phyloP scores from a whole-genome alignment of 2,329 filamentous ascomycete genomes.

The Trichoderma sp. region DNA sequence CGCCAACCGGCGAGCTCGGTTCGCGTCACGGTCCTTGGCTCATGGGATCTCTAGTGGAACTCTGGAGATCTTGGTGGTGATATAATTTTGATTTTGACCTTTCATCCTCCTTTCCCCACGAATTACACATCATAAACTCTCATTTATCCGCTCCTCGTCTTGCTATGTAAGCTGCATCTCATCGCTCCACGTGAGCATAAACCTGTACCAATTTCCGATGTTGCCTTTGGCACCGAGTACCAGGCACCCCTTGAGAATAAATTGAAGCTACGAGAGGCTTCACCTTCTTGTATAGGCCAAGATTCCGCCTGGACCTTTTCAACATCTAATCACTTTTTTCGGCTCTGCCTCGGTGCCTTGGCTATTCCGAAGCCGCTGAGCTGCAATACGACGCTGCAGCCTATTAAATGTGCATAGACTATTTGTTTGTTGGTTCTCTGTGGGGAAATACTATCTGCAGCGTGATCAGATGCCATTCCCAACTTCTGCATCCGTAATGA shows the following conservation, averaged over 20 bases:
- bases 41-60: conserved; percentile 9
- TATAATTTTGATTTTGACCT: not conserved
- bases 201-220: not conserved
- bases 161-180: not conserved
- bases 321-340: not conserved
- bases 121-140: not conserved
- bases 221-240: not conserved
- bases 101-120: not conserved
- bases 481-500: not conserved
- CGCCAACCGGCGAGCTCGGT: conserved; percentile 8
- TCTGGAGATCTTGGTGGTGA: not conserved
- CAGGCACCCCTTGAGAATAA: not conserved
- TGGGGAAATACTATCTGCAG: not conserved
- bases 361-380: not conserved
- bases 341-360: conserved; percentile 21
- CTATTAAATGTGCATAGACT: not conserved
- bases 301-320: not conserved
- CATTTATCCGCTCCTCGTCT: not conserved
- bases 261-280: not conserved
- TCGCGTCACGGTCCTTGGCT: conserved; percentile 8
- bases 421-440: not conserved
- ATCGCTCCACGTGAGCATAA: not conserved
- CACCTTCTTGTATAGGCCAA: conserved; percentile 25
- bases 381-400: conserved; percentile 19
- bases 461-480: not conserved